Base-by-base conservation (phyloP, 345 rosid species). In the Passiflora organensis region DNA sequence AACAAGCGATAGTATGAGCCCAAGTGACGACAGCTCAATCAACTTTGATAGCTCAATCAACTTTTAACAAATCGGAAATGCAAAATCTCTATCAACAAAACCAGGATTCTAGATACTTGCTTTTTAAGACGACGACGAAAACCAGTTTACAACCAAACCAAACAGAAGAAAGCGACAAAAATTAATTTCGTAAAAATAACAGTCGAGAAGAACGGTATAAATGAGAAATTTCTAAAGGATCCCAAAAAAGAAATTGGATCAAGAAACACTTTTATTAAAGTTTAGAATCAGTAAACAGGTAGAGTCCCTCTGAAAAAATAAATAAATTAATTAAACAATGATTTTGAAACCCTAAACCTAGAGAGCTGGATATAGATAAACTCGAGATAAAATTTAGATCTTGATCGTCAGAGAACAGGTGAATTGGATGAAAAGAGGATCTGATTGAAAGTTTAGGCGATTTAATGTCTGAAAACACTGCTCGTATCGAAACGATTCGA, bases 291-390 rank as follows among this genome's bases (percentile, higher is more conserved):
- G n/a, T n/a, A n/a, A n/a, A n/a, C n/a, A n/a, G n/a, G n/a, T n/a
- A n/a, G n/a, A n/a, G n/a, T n/a, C n/a, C n/a, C n/a, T n/a, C n/a
- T 28, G 8, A 28, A 34, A 24, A 62, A 49, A 13, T 14, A 15
- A 58, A 53, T 32, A 46, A 67, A 64, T 51, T 57, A n/a, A 41
- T 17, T 25, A 51, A 34, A 23, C 16, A 16, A n/a, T 0, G 28
- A 21, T 43, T 21, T 17, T 2, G 21, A 68, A 71, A 62, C 78
- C 78, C 77, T 65, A 71, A 68, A 74, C 82, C 74, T 77, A 71
- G 66, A 71, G 60, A 54, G n/a, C n/a, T 9, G 48, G 46, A 67
- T 32, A 17, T 1, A 17, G 23, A 34, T 2, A 1, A 55, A 57
- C 44, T 49, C 24, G 2, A 44, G 47, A 23, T 2, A 32, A 48